Conservation (phyloP, 2,329 filamentous ascomycete genomes). For the Penicillium sp. region DNA sequence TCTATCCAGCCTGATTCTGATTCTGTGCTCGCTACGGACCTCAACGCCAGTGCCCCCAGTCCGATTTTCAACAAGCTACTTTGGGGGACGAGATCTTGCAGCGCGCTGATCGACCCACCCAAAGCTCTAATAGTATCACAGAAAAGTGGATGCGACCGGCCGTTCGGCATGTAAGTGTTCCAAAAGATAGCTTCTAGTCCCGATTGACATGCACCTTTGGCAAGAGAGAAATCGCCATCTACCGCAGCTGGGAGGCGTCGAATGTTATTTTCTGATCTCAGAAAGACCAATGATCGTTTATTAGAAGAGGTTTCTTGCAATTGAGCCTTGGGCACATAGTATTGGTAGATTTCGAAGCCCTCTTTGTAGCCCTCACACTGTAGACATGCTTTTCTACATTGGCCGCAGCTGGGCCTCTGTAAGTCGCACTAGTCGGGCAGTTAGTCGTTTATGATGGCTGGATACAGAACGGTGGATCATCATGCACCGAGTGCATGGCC, state of each 20-base stretch:
- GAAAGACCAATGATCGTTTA: background rate
- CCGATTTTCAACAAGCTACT: conserved; percentile 4
- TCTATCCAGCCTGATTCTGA: background rate
- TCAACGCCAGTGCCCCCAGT: conserved; percentile 2
- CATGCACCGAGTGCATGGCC: background rate
- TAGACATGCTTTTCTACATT: conserved; percentile 12
- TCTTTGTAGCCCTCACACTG: conserved; percentile 8
- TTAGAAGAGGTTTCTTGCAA: background rate
- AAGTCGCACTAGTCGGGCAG: conserved; percentile 5
- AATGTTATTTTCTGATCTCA: background rate
- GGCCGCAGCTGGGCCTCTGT: conserved; percentile 5
- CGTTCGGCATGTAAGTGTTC: conserved; percentile 6
- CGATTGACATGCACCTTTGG: background rate
- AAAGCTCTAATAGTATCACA: background rate
- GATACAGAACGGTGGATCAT: background rate
- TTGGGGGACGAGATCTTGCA: conserved; percentile 1
- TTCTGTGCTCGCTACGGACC: background rate
- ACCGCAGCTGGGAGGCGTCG: background rate
- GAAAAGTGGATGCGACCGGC: background rate
- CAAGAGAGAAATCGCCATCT: background rate
- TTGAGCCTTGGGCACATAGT: background rate
- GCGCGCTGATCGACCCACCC: conserved; percentile 9
- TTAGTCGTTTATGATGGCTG: background rate
- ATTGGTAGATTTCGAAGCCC: background rate
- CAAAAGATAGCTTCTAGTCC: conserved; percentile 5